Conservation (phyloP, 805 yeast genomes). For the Monosporozyma servazzii region DNA sequence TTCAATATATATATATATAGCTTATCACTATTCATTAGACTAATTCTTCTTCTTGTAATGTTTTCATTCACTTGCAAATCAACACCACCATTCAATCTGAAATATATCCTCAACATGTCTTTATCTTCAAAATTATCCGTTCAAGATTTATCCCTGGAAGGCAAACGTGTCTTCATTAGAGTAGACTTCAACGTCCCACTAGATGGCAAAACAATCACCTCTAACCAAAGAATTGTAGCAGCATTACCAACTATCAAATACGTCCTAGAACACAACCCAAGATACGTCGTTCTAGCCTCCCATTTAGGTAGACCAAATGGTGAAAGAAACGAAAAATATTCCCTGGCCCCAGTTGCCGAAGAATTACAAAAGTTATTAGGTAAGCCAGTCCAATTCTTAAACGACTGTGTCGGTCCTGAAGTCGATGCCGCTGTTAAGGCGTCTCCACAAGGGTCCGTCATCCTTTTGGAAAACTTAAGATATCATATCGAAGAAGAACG, state of each 20-base stretch:
- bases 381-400: conserved; percentile 67
- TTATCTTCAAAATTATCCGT: conserved; percentile 88
- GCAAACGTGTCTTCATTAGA: conserved; percentile 96
- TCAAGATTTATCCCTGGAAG: conserved; percentile 76
- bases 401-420: conserved; percentile 87
- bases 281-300: conserved; percentile 85
- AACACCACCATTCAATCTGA: neutral
- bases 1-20: too few species aligned
- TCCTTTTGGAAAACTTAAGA: conserved; percentile 93
- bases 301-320: conserved; percentile 99
- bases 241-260: conserved; percentile 97
- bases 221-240: conserved; percentile 99
- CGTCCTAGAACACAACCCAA: conserved; percentile 85
- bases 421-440: conserved; percentile 71
- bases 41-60: too few species aligned
- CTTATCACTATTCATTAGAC: neutral
- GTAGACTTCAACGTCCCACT: conserved; percentile 94
- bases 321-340: conserved; percentile 73
- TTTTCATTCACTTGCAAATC: neutral
- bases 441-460: conserved; percentile 71
- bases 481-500: conserved; percentile 98
- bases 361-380: conserved; percentile 77
- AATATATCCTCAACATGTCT: conserved; percentile 57
- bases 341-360: conserved; percentile 84
- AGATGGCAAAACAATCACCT: conserved; percentile 94